Percentiles rank a stretch among this genome's conserved stretches.
phyloP scores from a whole-genome alignment of 1,284 basidiomycete species.

The Lentinus polychrous region DNA sequence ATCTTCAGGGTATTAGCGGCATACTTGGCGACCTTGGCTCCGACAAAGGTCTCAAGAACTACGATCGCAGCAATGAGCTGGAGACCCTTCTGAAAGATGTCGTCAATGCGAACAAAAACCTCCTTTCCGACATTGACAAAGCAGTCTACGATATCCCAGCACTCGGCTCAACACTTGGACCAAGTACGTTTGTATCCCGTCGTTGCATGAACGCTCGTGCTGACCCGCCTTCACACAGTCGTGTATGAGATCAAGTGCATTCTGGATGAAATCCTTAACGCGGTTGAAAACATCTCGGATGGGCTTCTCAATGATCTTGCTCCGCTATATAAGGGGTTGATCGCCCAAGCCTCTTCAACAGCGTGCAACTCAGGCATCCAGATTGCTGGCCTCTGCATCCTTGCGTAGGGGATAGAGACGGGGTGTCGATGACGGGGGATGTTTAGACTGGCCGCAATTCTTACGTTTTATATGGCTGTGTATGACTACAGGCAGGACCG shows the following conservation, averaged over 20 bases:
- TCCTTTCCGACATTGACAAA: conserved; percentile 25
- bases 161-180: conserved; percentile 44
- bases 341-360: conserved; percentile 16
- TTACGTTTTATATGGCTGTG: conserved; percentile 11
- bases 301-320: conserved; percentile 35
- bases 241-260: conserved; percentile 44
- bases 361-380: conserved; percentile 21
- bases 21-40: conserved; percentile 30
- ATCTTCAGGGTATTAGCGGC: conserved; percentile 31
- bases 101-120: conserved; percentile 42
- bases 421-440: not conserved
- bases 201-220: not conserved
- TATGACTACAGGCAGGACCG: conserved; percentile 19
- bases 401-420: too few species aligned
- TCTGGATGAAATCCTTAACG: conserved; percentile 37
- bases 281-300: conserved; percentile 43
- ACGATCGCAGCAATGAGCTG: conserved; percentile 35
- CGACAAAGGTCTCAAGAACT: conserved; percentile 48
- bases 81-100: conserved; percentile 44
- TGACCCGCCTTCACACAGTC: conserved; percentile 24
- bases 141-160: conserved; percentile 34
- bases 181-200: conserved; percentile 35
- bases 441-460: conserved; percentile 4
- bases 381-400: conserved; percentile 17
- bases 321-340: conserved; percentile 24